Conservation (phyloP, 148 eudicot genomes). For the Vaccinium darrowii region DNA sequence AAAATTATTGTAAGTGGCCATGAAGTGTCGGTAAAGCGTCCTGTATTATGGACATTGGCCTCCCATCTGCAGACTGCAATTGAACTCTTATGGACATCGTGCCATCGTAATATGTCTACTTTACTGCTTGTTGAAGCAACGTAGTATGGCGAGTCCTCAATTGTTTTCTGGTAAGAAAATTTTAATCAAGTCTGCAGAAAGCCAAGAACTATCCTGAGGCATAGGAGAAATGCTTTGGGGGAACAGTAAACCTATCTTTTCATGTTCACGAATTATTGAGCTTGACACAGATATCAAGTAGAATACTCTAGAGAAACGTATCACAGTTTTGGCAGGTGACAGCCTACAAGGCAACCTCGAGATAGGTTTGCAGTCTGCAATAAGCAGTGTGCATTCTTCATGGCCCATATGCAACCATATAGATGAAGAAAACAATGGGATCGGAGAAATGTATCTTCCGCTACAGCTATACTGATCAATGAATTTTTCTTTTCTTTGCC, state of each 20-base stretch:
- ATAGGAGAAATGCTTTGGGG: neutral
- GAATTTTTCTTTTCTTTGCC: neutral
- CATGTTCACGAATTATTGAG: neutral
- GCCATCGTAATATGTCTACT: neutral
- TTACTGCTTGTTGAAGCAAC: constrained; percentile 1
- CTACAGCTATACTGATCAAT: neutral
- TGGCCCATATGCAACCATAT: neutral
- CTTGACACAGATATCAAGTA: neutral
- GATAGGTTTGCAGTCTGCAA: constrained; percentile 3
- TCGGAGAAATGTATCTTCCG: neutral
- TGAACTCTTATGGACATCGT: neutral
- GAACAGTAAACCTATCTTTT: neutral
- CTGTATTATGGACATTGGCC: neutral
- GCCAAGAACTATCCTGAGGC: neutral
- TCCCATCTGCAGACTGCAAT: neutral
- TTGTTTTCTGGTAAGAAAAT: neutral
- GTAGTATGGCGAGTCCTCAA: neutral
- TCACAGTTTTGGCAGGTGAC: neutral
- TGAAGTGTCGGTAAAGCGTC: neutral
- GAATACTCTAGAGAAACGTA: neutral
- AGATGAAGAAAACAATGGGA: neutral
- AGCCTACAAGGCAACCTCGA: neutral
- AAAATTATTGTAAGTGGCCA: neutral
- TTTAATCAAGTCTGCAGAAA: neutral
- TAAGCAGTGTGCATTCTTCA: neutral